Percentiles rank a stretch among this genome's conserved stretches.
These are phyloP conservation scores for Cetraspora pellucida DNA, from an alignment of 192 early-diverging fungal genomes.

Conservation along the genomic window DNA sequence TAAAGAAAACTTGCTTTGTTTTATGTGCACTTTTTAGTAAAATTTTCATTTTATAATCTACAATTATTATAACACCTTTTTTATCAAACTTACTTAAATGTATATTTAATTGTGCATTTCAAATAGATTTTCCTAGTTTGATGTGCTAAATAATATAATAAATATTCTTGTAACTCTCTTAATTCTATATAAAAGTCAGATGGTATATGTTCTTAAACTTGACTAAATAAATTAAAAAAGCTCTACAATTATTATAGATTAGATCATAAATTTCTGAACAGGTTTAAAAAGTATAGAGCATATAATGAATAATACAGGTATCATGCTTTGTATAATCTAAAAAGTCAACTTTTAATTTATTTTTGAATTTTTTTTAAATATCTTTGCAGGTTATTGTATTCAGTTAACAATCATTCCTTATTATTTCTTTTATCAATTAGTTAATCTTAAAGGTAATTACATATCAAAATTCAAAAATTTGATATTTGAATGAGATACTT, in stretches of 20 bases:
- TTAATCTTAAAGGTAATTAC: background rate
- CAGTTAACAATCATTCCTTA: background rate
- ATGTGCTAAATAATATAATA: conserved; percentile 1
- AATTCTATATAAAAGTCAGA: background rate
- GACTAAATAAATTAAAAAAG: background rate
- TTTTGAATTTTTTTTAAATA: conserved; percentile 1
- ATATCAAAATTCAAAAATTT: background rate
- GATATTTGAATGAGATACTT: background rate
- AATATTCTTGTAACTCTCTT: background rate
- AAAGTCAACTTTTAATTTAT: background rate
- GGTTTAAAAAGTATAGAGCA: background rate
- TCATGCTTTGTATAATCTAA: background rate
- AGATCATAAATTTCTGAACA: background rate
- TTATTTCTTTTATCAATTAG: no score
- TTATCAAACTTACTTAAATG: background rate
- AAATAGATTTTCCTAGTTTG: background rate
- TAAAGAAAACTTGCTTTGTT: background rate
- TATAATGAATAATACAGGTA: background rate
- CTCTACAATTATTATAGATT: background rate
- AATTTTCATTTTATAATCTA: conserved; percentile 22
- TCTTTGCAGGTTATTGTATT: background rate
- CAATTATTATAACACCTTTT: background rate
- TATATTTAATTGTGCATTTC: background rate
- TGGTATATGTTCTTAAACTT: background rate
- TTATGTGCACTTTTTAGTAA: background rate